Percentiles rank a stretch among this genome's conserved stretches.
These are phyloP conservation scores for Globisporangium irregulare DNA, from an alignment of 352 stramenopile genomes.

Conservation along the genomic window DNA sequence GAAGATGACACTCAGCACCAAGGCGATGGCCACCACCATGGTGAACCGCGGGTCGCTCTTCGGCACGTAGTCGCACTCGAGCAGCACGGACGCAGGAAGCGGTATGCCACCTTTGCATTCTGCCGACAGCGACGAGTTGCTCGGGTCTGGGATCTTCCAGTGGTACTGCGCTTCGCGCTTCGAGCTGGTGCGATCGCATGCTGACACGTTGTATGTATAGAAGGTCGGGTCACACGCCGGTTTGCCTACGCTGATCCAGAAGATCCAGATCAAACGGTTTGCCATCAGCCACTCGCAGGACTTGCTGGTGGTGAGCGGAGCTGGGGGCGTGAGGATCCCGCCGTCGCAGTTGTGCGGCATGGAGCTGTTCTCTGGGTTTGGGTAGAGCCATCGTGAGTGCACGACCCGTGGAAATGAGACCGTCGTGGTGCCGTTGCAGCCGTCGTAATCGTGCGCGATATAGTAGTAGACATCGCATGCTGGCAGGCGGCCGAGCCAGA, in stretches of 20 bases:
- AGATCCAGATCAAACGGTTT: slow-evolving; percentile 32
- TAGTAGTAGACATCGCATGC: slow-evolving; percentile 31
- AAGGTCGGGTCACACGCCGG: slow-evolving; percentile 34
- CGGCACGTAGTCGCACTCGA: slow-evolving; percentile 44
- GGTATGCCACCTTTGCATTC: slow-evolving; percentile 29
- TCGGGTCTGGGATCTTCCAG: slow-evolving; percentile 30
- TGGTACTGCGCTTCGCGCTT: slow-evolving; percentile 26
- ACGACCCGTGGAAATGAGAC: slow-evolving; percentile 9
- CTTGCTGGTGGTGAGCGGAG: slow-evolving; percentile 28
- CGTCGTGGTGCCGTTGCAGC: slow-evolving; percentile 14
- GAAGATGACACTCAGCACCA: too few species aligned
- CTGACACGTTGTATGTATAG: slow-evolving; percentile 41
- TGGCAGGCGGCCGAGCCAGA: slow-evolving; percentile 36
- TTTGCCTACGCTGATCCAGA: slow-evolving; percentile 22
- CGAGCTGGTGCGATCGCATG: slow-evolving; percentile 22
- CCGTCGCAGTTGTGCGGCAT: slow-evolving; percentile 44
- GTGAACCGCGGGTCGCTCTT: too few species aligned
- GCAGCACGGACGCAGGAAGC: slow-evolving; percentile 21
- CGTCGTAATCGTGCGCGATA: slow-evolving; percentile 28
- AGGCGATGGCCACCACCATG: too few species aligned
- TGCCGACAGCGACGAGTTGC: slow-evolving; percentile 25
- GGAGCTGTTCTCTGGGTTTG: slow-evolving; percentile 29
- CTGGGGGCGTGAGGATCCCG: slow-evolving; percentile 20
- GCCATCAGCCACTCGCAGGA: slow-evolving; percentile 36
- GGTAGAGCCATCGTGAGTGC: not conserved